Conservation (phyloP, 768 basidiomycete genomes). For the Leccinum rimulosum region DNA sequence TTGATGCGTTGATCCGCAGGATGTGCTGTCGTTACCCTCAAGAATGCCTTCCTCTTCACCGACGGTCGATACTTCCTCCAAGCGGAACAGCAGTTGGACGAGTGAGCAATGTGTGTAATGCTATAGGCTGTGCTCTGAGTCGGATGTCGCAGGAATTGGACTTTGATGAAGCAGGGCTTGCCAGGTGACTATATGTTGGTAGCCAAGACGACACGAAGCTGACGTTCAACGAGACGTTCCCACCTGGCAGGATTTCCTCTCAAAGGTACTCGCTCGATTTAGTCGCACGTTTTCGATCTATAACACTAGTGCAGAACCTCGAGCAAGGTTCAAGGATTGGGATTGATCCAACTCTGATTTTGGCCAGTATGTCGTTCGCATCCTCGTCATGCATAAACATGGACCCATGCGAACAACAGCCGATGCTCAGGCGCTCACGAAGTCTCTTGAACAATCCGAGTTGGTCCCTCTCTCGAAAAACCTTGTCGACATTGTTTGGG, state of each 20-base stretch:
- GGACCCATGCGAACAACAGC: conserved; percentile 33
- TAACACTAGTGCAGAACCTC: conserved; percentile 47
- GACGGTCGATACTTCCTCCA: conserved; percentile 96
- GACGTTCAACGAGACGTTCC: conserved; percentile 61
- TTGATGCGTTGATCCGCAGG: conserved; percentile 41
- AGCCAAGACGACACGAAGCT: conserved; percentile 8
- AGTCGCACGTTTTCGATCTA: neutral
- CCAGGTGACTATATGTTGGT: conserved; percentile 47
- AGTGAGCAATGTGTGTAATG: conserved; percentile 40
- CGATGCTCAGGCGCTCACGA: conserved; percentile 62
- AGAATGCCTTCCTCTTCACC: conserved; percentile 82
- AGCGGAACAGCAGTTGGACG: conserved; percentile 84
- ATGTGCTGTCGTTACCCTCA: conserved; percentile 69
- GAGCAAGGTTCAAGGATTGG: conserved; percentile 65
- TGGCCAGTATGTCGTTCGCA: conserved; percentile 46
- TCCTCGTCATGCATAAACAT: conserved; percentile 12
- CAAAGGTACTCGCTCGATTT: conserved; percentile 46
- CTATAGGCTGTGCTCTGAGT: conserved; percentile 2
- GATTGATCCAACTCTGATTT: conserved; percentile 76
- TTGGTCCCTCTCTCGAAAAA: conserved; percentile 70
- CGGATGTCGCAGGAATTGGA: conserved; percentile 68
- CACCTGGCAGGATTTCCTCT: conserved; percentile 85
- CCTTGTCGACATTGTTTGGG: conserved; percentile 81
- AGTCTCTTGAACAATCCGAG: conserved; percentile 56
- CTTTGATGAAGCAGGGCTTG: conserved; percentile 87